A percentile compares a stretch with the other conserved stretches of the same genome.
Evolutionary conservation across 108 stramenopile species (phyloP).

Genomic region (Cylindrotheca fusiformis): DNA sequence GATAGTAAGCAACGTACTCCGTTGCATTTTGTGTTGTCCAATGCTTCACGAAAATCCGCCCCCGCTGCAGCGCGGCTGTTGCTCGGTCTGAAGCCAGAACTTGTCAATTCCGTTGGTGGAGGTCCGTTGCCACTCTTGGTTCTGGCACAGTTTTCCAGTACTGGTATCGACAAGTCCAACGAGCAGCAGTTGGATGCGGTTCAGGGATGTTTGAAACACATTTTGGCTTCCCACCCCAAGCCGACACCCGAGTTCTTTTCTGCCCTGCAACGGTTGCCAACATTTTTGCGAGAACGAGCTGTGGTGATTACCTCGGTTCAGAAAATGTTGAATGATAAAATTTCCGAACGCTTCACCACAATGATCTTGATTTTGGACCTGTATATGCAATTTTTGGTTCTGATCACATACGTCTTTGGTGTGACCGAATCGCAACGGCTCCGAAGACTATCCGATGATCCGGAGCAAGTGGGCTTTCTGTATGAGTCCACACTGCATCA

Average conservation of each 20-base stretch:
- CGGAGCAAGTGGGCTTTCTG: not conserved
- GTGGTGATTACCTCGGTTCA: constrained; percentile 62
- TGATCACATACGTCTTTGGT: constrained; percentile 9
- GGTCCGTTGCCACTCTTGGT: constrained; percentile 66
- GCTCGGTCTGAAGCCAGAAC: constrained; percentile 35
- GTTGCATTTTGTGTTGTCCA: constrained; percentile 71
- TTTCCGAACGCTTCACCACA: constrained; percentile 67
- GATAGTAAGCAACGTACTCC: constrained; percentile 62
- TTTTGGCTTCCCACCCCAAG: constrained; percentile 56
- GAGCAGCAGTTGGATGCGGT: constrained; percentile 40
- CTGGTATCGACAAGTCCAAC: constrained; percentile 39
- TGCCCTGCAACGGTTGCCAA: constrained; percentile 65
- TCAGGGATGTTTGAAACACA: constrained; percentile 48
- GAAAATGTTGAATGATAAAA: constrained; percentile 59
- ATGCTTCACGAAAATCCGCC: constrained; percentile 64
- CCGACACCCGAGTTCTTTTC: constrained; percentile 75
- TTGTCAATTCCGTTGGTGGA: constrained; percentile 54
- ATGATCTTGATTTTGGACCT: constrained; percentile 48
- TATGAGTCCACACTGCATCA: constrained; percentile 6
- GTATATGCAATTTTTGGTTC: constrained; percentile 29
- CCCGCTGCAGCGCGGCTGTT: constrained; percentile 61
- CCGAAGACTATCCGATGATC: not conserved
- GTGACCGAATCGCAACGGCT: not conserved
- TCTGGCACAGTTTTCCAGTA: constrained; percentile 51
- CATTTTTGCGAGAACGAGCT: constrained; percentile 62